Conservation (phyloP, 257 asterid genomes). For the Datura wrightii region DNA sequence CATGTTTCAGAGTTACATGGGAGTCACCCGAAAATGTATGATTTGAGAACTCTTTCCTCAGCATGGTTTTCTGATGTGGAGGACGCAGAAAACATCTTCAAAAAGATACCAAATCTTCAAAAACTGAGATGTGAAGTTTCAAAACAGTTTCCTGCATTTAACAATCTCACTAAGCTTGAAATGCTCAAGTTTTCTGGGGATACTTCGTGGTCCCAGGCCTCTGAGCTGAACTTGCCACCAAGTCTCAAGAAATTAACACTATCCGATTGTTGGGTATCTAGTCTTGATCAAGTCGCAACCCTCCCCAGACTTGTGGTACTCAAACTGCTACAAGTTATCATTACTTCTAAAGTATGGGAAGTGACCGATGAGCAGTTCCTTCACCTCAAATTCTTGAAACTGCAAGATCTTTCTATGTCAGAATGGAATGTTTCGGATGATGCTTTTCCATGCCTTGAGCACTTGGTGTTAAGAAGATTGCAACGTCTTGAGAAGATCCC, state of each 20-base stretch:
- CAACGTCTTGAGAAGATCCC: not conserved
- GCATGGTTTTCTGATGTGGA: not conserved
- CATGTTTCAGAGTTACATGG: too few relatives aligned
- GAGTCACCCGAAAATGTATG: not conserved
- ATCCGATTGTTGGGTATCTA: not conserved
- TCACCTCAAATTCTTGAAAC: constrained; percentile 17
- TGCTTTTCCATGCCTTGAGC: not conserved
- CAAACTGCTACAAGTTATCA: not conserved
- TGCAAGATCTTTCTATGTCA: not conserved
- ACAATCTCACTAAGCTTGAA: not conserved
- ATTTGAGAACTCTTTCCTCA: not conserved
- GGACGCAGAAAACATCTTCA: not conserved
- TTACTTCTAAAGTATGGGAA: not conserved
- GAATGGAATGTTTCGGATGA: not conserved
- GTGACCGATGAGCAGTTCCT: constrained; percentile 22
- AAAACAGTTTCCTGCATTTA: not conserved
- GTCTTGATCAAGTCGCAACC: not conserved
- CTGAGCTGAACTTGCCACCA: not conserved
- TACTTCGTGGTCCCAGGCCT: not conserved
- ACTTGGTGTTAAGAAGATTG: not conserved
- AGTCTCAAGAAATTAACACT: constrained; percentile 18
- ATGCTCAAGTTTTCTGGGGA: not conserved
- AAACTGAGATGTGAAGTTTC: not conserved
- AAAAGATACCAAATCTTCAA: not conserved
- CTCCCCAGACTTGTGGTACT: not conserved